Evolutionary conservation across 2,329 filamentous ascomycete species (phyloP).

Genomic region (Piedraia hortae): DNA sequence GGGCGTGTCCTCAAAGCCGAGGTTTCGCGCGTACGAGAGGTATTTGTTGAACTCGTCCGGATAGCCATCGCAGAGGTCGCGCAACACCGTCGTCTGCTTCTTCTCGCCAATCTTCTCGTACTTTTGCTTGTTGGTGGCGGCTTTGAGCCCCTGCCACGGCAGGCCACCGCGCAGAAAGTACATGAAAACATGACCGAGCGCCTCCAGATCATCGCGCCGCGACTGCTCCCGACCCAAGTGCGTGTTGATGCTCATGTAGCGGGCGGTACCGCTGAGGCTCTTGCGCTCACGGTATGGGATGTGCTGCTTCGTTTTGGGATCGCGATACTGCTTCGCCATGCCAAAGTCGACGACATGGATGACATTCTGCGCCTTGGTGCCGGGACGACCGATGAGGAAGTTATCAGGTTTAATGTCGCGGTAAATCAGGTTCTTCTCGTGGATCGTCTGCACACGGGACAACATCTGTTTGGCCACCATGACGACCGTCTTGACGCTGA

Average conservation of each 20-base stretch:
- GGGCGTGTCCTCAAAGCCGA: constrained; percentile 92
- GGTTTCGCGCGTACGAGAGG: constrained; percentile 83
- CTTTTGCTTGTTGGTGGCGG: constrained; percentile 69
- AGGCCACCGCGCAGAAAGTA: constrained; percentile 39
- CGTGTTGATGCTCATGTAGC: constrained; percentile 99
- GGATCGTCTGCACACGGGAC: constrained; percentile 75
- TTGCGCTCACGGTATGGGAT: constrained; percentile 95
- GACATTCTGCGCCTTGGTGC: constrained; percentile 83
- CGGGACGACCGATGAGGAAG: constrained; percentile 81
- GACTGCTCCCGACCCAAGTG: constrained; percentile 92
- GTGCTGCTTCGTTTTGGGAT: constrained; percentile 97
- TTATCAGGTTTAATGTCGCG: constrained; percentile 99
- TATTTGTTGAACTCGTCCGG: constrained; percentile 98
- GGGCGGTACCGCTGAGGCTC: constrained; percentile 79
- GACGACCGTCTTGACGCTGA: constrained; percentile 90
- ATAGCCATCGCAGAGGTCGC: constrained; percentile 88
- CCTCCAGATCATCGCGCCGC: constrained; percentile 82
- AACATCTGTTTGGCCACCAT: constrained; percentile 99
- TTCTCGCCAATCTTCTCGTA: constrained; percentile 99
- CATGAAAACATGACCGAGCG: constrained; percentile 43
- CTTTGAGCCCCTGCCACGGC: constrained; percentile 38
- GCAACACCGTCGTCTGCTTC: constrained; percentile 93
- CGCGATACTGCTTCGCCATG: constrained; percentile 98
- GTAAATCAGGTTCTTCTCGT: constrained; percentile 98
- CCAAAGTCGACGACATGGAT: constrained; percentile 98